A percentile compares a stretch with the other conserved stretches of the same genome.
Conservation (phyloP, 345 rosid species). For the Laguncularia racemosa region DNA sequence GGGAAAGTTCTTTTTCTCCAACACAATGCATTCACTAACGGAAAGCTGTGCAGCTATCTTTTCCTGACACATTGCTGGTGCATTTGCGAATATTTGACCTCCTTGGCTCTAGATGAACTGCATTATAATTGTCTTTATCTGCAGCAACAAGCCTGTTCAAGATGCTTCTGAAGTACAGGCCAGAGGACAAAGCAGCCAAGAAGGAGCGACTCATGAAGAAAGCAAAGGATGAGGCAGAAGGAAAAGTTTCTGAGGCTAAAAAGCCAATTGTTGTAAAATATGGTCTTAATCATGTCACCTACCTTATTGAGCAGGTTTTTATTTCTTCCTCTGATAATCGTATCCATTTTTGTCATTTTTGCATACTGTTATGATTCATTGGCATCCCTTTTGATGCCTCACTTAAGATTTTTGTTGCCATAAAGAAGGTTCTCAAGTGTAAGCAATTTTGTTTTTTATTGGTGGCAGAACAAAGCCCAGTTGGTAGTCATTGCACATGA, state of each 20-base stretch:
- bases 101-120: too few species aligned
- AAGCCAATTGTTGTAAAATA: slow-evolving; percentile 71
- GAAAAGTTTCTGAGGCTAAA: slow-evolving; percentile 46
- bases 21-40: too few species aligned
- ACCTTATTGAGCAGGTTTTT: slow-evolving; percentile 62
- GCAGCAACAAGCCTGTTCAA: slow-evolving; percentile 57
- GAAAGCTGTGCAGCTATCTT: too few species aligned
- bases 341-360: neutral
- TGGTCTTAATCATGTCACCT: slow-evolving; percentile 68
- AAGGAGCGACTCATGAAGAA: slow-evolving; percentile 46
- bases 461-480: slow-evolving; percentile 58
- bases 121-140: neutral
- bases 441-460: too few species aligned
- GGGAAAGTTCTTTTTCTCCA: too few species aligned
- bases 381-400: too few species aligned
- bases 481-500: slow-evolving; percentile 53
- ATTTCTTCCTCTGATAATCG: neutral
- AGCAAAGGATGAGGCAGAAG: slow-evolving; percentile 64
- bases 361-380: neutral
- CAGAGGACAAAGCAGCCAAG: slow-evolving; percentile 62
- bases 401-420: too few species aligned
- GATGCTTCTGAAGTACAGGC: slow-evolving; percentile 63
- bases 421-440: too few species aligned
- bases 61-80: too few species aligned
- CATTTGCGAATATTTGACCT: too few species aligned